These are phyloP conservation scores for Xylaria sp. DNA, from an alignment of 2,329 filamentous ascomycete genomes.

Conservation along the genomic window DNA sequence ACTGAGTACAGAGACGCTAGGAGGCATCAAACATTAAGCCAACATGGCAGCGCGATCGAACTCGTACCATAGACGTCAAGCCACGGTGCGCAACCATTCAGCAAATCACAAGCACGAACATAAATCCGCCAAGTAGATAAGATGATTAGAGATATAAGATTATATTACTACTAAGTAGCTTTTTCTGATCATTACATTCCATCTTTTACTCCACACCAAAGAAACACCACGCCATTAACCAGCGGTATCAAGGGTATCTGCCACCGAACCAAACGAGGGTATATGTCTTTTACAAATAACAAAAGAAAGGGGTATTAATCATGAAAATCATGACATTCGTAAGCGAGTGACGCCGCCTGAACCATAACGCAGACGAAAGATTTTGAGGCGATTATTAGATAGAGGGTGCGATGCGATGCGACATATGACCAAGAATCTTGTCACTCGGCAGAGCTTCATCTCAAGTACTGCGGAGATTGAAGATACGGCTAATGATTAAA, in stretches of 20 bases:
- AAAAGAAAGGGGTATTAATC: neutral
- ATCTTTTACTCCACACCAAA: constrained; percentile 10
- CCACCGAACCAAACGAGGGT: constrained; percentile 32
- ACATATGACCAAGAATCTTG: neutral
- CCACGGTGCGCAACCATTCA: too few relatives aligned
- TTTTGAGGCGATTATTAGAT: constrained; percentile 8
- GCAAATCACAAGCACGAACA: too few relatives aligned
- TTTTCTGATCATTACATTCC: constrained; percentile 10
- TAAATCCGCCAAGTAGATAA: too few relatives aligned
- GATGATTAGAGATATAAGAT: neutral
- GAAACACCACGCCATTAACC: constrained; percentile 20
- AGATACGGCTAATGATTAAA: neutral
- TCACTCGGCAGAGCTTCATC: neutral
- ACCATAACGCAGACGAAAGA: neutral
- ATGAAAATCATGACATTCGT: constrained; percentile 22
- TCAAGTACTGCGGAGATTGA: neutral
- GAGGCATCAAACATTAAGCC: too few relatives aligned
- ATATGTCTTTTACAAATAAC: constrained; percentile 16
- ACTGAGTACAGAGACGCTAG: too few relatives aligned
- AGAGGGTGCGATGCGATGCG: neutral
- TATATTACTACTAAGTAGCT: constrained; percentile 8
- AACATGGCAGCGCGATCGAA: too few relatives aligned
- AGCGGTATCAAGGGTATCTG: constrained; percentile 23
- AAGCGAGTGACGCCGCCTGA: constrained; percentile 22
- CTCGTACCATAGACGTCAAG: too few relatives aligned